These are phyloP conservation scores for Trametes villosa DNA, from an alignment of 768 basidiomycete species.

Conservation along the genomic window DNA sequence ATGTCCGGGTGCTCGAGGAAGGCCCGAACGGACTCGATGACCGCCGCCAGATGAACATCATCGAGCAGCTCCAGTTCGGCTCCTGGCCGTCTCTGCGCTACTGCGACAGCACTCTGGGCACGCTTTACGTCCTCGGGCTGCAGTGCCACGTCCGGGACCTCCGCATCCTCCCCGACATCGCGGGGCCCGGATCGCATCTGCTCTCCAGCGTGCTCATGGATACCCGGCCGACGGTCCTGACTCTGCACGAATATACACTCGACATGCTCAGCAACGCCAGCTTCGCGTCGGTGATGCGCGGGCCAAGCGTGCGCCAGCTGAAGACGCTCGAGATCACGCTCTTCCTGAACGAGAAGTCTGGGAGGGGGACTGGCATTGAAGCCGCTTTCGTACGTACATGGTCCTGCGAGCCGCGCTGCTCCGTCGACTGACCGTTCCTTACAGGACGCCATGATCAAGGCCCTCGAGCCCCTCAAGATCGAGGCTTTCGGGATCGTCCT, in stretches of 20 bases:
- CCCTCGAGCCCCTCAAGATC: not conserved
- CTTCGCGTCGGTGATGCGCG: not conserved
- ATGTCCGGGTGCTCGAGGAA: not conserved
- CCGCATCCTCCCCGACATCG: not conserved
- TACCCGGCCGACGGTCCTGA: not conserved
- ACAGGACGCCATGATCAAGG: not conserved
- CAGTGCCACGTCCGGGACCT: not conserved
- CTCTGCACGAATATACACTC: not conserved
- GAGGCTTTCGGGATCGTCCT: not conserved
- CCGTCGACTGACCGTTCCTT: not conserved
- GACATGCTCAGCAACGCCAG: not conserved
- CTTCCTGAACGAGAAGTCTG: not conserved
- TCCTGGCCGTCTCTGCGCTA: not conserved
- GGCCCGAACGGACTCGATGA: not conserved
- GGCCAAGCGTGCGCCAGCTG: not conserved
- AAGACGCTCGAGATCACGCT: not conserved
- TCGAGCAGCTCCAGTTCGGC: not conserved
- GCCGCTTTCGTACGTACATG: not conserved
- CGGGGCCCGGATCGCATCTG: not conserved
- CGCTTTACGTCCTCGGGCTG: not conserved
- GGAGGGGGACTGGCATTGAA: not conserved
- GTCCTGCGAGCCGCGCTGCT: not conserved
- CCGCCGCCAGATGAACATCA: not conserved
- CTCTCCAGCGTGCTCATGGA: not conserved
- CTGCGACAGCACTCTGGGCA: not conserved